Percentiles rank a stretch among this genome's conserved stretches.
These are phyloP conservation scores for Magnolia sinica DNA, from an alignment of 164 flowering plant genomes.

Conservation along the genomic window DNA sequence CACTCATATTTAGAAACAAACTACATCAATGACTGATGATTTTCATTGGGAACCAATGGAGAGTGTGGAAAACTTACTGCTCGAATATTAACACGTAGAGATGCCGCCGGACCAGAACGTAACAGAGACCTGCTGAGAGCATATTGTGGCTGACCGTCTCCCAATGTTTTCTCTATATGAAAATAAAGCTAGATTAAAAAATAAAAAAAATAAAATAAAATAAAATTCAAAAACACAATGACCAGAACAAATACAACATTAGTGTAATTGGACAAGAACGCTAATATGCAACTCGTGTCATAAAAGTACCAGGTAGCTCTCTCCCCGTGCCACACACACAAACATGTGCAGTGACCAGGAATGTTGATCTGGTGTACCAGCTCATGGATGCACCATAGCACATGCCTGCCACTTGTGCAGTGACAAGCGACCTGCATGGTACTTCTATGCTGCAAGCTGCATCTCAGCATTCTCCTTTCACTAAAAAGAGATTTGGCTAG, in stretches of 20 bases:
- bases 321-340: background rate
- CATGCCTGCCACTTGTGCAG: background rate
- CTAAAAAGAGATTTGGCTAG: background rate
- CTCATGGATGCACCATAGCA: background rate
- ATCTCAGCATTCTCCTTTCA: too few species aligned
- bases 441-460: too few species aligned
- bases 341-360: background rate
- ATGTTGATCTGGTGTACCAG: background rate
- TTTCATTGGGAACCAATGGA: background rate
- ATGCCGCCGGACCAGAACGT: slow-evolving; percentile 92
- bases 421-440: too few species aligned
- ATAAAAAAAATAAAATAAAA: too few species aligned
- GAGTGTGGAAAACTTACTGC: slow-evolving; percentile 52
- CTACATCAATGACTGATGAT: too few species aligned
- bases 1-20: too few species aligned
- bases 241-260: too few species aligned
- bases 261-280: too few species aligned
- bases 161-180: slow-evolving; percentile 60
- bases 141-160: slow-evolving; percentile 61
- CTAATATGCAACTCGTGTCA: too few species aligned
- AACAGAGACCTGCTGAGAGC: slow-evolving; percentile 59
- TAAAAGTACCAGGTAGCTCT: too few species aligned
- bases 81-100: slow-evolving; percentile 86
- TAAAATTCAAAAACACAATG: background rate
- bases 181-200: slow-evolving; percentile 9